Percentiles rank a stretch among this genome's conserved stretches.
Conservation (phyloP, 2,329 filamentous ascomycete genomes). For the Juglanconis juglandina region DNA sequence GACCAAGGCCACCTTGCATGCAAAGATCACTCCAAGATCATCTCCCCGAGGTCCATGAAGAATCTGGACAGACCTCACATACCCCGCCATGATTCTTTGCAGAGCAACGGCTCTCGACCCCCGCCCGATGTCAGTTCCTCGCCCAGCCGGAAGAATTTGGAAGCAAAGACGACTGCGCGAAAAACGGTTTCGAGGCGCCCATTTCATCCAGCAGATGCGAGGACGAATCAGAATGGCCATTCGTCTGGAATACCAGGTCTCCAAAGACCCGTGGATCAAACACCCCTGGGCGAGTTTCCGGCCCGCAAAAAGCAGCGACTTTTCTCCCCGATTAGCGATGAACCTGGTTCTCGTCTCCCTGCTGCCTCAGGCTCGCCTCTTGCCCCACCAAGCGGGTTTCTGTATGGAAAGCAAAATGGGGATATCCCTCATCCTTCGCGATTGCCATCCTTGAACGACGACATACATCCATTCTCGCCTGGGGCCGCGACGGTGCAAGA, state of each 20-base stretch:
- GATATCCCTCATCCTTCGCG: neutral
- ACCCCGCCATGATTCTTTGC: neutral
- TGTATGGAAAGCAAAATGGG: neutral
- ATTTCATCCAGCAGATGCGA: slow-evolving; percentile 1
- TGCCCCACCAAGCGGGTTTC: neutral
- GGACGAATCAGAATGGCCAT: slow-evolving; percentile 2
- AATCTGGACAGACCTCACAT: neutral
- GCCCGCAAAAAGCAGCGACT: slow-evolving; percentile 15
- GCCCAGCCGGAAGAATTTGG: slow-evolving; percentile 10
- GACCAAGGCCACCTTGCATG: slow-evolving; percentile 9
- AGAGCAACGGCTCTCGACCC: neutral
- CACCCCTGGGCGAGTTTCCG: neutral
- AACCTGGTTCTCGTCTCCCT: neutral
- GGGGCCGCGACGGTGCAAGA: neutral
- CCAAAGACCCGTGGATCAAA: neutral
- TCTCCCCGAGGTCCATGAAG: slow-evolving; percentile 8
- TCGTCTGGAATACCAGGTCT: neutral
- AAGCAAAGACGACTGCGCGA: slow-evolving; percentile 16
- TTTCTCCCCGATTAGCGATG: slow-evolving; percentile 7
- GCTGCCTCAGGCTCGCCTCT: neutral
- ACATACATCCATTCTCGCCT: neutral
- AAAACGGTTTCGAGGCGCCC: slow-evolving; percentile 12
- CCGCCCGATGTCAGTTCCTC: neutral
- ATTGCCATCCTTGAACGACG: neutral
- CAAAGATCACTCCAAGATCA: slow-evolving; percentile 1